A percentile compares a stretch with the other conserved stretches of the same genome.
These are phyloP conservation scores for Fusarium sp. DNA, from an alignment of 2,329 filamentous ascomycete species.

Conservation along the genomic window DNA sequence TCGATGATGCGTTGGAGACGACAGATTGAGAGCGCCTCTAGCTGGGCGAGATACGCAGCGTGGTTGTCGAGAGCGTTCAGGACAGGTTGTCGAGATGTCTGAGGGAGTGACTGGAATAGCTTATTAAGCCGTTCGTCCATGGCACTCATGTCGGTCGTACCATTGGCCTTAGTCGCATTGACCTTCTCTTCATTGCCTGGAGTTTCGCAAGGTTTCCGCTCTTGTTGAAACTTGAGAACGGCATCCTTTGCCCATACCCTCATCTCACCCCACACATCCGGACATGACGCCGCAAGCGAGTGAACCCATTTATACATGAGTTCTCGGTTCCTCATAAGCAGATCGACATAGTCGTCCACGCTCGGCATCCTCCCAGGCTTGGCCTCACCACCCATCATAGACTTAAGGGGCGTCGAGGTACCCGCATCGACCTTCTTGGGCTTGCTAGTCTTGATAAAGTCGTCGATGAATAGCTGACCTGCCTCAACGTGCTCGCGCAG, in stretches of 20 bases:
- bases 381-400: constrained; percentile 37
- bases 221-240: constrained; percentile 65
- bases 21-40: constrained; percentile 65
- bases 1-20: constrained; percentile 71
- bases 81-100: constrained; percentile 59
- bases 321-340: constrained; percentile 73
- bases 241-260: constrained; percentile 70
- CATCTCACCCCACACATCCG: constrained; percentile 72
- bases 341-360: constrained; percentile 77
- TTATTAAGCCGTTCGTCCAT: constrained; percentile 56
- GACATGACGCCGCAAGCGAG: constrained; percentile 75
- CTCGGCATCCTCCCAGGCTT: constrained; percentile 58
- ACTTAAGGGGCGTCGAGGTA: background rate
- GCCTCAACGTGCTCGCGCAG: constrained; percentile 76
- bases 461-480: constrained; percentile 75
- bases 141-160: constrained; percentile 41
- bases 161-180: background rate
- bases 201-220: constrained; percentile 11
- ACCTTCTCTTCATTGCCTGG: background rate
- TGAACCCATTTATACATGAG: constrained; percentile 79
- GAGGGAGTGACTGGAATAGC: constrained; percentile 62
- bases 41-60: constrained; percentile 67
- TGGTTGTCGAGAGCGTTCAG: constrained; percentile 69
- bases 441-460: constrained; percentile 73
- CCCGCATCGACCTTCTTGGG: constrained; percentile 51